Evolutionary conservation across 2,329 filamentous ascomycete genomes (phyloP), one percentile per base, ranked within the genome.

Genomic region (Metarhizium guizhouense): DNA sequence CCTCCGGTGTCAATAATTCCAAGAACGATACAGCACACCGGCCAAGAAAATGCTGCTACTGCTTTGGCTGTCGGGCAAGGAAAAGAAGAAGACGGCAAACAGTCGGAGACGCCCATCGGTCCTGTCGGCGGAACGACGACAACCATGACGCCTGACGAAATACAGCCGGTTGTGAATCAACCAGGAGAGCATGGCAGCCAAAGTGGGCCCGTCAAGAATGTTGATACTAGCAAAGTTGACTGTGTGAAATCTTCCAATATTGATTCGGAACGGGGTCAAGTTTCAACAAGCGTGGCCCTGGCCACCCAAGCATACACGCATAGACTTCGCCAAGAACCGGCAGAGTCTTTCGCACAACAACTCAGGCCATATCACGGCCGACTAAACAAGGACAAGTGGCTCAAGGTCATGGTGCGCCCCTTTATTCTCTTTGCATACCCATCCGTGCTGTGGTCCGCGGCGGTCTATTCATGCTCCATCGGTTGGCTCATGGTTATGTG

Each of bases 401-500:
- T 86, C 67, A 86, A 85, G 57, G 90, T 90, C 18, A 86, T 87
- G 55, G 47, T 87, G 4, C 81, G 93, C 1, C 94, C 93, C 0
- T 90, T 97, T 59, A 83, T 96, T 50, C 79, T 97, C 1, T 95
- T 86, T 63, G 82, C 86, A 1, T 96, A 97, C 65, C 94, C 94
- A 0, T 83, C 88, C 0, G 88, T 97, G 1, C 79, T 96, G 11
- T 97, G 92, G 93, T 93, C 89, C 4, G 76, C 90, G 0, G 76
- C 88, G 1, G 83, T 96, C 3, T 97, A 97, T 68, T 77, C 91
- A 0, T 86, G 94, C 62, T 94, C 91, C 0, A 82, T 97, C 6
- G 93, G 93, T 42, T 97, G 93, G 94, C 79, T 97, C 32, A 96
- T 97, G 61, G 91, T 97, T 47, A 81, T 97, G 2, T 96, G 91